These are phyloP conservation scores for Herpetomonas muscarum DNA, from an alignment of 208 protist species.

Conservation along the genomic window DNA sequence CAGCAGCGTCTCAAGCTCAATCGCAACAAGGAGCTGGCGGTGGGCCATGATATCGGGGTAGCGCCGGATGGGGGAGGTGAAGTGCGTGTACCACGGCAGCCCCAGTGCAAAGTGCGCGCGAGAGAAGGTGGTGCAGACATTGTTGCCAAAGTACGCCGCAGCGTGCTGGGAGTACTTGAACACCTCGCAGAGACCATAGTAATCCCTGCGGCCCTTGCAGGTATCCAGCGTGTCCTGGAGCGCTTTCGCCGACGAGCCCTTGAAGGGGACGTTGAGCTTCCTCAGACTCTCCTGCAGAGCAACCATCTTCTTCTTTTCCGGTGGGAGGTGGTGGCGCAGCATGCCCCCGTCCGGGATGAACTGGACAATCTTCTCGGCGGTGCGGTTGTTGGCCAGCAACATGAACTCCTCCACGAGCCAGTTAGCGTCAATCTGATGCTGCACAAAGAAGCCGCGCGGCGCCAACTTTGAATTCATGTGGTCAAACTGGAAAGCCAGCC, in stretches of 20 bases:
- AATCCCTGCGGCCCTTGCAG: conserved; percentile 18
- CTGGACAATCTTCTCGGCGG: conserved; percentile 83
- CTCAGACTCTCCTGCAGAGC: conserved; percentile 23
- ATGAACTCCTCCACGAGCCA: conserved; percentile 94
- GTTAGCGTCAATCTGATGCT: conserved; percentile 66
- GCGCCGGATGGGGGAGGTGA: conserved; percentile 93
- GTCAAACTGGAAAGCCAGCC: conserved; percentile 56
- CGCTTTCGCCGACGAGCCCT: conserved; percentile 34
- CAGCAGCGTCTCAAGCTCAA: conserved; percentile 72
- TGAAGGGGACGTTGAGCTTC: conserved; percentile 24
- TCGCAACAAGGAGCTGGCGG: conserved; percentile 73
- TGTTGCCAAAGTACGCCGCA: conserved; percentile 82
- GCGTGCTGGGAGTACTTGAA: conserved; percentile 70
- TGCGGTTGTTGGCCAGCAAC: conserved; percentile 86
- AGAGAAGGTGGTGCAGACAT: conserved; percentile 18
- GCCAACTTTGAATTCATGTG: conserved; percentile 29
- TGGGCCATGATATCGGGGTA: conserved; percentile 93
- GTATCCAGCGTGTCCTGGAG: conserved; percentile 48
- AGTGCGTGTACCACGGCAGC: conserved; percentile 91
- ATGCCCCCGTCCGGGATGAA: conserved; percentile 77
- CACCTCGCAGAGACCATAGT: conserved; percentile 50
- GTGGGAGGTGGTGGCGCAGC: conserved; percentile 74
- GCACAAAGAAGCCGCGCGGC: conserved; percentile 50
- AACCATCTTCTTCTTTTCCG: conserved; percentile 33
- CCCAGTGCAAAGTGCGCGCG: conserved; percentile 89